Evolutionary conservation across 192 early-diverging fungal genomes (phyloP).

Genomic region (Umbelopsis sp.): DNA sequence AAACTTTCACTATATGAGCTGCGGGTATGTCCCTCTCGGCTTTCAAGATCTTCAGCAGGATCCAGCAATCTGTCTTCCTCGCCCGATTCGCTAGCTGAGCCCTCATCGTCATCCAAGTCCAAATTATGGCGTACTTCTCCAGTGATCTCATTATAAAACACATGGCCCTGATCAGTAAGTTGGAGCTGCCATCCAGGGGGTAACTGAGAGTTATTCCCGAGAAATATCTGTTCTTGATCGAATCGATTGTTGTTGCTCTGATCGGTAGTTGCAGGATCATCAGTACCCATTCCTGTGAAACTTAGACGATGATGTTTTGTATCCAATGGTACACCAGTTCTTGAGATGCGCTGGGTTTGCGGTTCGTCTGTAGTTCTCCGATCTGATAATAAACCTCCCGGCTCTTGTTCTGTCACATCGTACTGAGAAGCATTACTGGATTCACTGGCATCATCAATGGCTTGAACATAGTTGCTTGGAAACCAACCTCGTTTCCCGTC

Average conservation of each 20-base stretch:
- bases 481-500: constrained; percentile 87
- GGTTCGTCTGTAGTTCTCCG: background rate
- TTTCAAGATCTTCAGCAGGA: background rate
- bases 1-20: constrained; percentile 16
- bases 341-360: constrained; percentile 10
- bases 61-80: constrained; percentile 19
- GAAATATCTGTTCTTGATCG: background rate
- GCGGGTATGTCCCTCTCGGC: constrained; percentile 5
- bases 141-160: constrained; percentile 40
- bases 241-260: background rate
- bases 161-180: constrained; percentile 39
- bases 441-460: constrained; percentile 32
- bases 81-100: background rate
- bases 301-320: background rate
- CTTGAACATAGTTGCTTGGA: constrained; percentile 84
- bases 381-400: constrained; percentile 17
- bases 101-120: constrained; percentile 25
- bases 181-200: constrained; percentile 29
- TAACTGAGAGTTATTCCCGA: background rate
- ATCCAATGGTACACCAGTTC: background rate
- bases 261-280: constrained; percentile 16
- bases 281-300: constrained; percentile 14
- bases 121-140: constrained; percentile 40
- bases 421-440: background rate
- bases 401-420: background rate